These are phyloP conservation scores for Populus simonii DNA, from an alignment of 345 rosid species.

Conservation along the genomic window DNA sequence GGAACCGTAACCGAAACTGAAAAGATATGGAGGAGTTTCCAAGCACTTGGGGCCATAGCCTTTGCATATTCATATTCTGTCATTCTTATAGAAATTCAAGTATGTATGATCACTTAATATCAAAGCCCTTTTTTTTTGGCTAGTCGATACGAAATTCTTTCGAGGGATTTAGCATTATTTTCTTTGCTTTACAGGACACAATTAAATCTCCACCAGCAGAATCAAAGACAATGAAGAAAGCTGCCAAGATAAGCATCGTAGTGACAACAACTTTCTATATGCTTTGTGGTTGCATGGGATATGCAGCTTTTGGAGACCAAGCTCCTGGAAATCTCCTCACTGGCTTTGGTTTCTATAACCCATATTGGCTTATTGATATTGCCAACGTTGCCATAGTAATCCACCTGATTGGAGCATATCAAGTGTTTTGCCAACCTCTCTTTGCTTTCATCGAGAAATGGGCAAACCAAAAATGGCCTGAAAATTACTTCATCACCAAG, in stretches of 20 bases:
- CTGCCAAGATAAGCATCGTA: conserved; percentile 34
- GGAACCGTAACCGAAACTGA: neutral
- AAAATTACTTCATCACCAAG: neutral
- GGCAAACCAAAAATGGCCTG: neutral
- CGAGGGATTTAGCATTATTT: neutral
- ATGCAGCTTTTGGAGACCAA: neutral
- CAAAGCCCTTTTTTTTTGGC: neutral
- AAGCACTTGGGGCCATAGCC: conserved; percentile 10
- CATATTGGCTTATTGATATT: neutral
- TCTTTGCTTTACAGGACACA: conserved; percentile 24
- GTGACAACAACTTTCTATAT: conserved; percentile 46
- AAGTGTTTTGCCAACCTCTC: neutral
- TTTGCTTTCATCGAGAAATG: conserved; percentile 1
- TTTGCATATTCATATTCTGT: conserved; percentile 4
- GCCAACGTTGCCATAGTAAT: neutral
- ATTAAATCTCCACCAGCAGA: conserved; percentile 47
- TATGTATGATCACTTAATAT: neutral
- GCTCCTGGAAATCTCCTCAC: conserved; percentile 4
- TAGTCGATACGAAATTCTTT: neutral
- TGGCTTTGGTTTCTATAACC: conserved; percentile 1
- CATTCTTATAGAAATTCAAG: conserved; percentile 14
- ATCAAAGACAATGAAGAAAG: conserved; percentile 42
- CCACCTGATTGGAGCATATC: neutral
- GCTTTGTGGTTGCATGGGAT: conserved; percentile 14
- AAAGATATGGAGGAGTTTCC: neutral